A percentile compares a stretch with the other conserved stretches of the same genome.
Evolutionary conservation across 257 asterid species (phyloP).

Genomic region (Gynochthodes officinalis): DNA sequence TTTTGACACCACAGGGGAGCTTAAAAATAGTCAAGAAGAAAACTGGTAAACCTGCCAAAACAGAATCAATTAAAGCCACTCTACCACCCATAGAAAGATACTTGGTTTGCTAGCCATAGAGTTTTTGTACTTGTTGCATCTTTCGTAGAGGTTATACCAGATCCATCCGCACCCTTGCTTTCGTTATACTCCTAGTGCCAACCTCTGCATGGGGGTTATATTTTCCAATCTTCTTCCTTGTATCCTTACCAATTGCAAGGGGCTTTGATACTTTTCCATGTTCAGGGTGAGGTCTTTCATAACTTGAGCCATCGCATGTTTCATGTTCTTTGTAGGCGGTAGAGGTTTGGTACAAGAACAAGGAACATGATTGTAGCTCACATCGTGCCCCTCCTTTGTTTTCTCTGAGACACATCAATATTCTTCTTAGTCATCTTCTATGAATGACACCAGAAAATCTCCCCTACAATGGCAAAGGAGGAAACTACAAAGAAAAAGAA

Average conservation of each 20-base stretch:
- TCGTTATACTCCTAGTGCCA: constrained; percentile 43
- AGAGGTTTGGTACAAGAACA: constrained; percentile 31
- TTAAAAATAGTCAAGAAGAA: too few species aligned
- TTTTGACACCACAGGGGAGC: too few species aligned
- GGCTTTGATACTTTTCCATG: constrained; percentile 44
- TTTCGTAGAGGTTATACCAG: constrained; percentile 82
- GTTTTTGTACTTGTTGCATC: constrained; percentile 67
- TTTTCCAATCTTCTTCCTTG: constrained; percentile 48
- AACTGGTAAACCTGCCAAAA: too few species aligned
- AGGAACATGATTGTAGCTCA: constrained; percentile 31
- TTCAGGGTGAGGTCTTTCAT: constrained; percentile 35
- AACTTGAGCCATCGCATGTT: constrained; percentile 26
- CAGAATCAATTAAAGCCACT: too few species aligned
- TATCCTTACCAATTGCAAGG: constrained; percentile 42
- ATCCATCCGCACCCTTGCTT: constrained; percentile 90
- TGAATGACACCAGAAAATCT: background rate
- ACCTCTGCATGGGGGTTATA: constrained; percentile 34
- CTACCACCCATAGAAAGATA: too few species aligned
- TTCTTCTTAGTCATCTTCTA: background rate
- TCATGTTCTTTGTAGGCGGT: constrained; percentile 44
- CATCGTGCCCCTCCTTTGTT: constrained; percentile 34
- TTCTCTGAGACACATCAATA: constrained; percentile 39
- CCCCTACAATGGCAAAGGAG: background rate
- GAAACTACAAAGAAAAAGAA: background rate
- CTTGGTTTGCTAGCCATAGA: too few species aligned